Percentiles rank a stretch among this genome's conserved stretches.
These are phyloP conservation scores for Orobanche coerulescens DNA, from an alignment of 257 asterid species.

Conservation along the genomic window DNA sequence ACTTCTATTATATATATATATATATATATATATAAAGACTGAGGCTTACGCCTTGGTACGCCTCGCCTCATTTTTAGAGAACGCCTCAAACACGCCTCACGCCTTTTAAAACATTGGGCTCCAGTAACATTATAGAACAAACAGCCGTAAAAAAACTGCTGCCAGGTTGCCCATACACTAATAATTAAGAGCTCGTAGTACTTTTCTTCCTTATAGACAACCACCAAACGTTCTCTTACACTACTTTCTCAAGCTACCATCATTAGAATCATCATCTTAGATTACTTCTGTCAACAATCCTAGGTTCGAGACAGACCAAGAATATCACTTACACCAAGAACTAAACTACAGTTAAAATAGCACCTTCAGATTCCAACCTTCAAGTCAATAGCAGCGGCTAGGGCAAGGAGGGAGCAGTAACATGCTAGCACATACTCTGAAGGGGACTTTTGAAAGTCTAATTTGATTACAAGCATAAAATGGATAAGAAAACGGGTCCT, in stretches of 20 bases:
- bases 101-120: no score
- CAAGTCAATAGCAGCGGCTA: not conserved
- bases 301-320: not conserved
- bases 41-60: no score
- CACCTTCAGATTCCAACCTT: not conserved
- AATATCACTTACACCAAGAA: not conserved
- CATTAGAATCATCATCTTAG: not conserved
- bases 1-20: no score
- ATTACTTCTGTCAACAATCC: not conserved
- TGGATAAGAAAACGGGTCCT: not conserved
- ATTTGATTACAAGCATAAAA: conserved; percentile 3
- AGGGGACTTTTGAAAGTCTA: not conserved
- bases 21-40: no score
- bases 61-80: no score
- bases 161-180: not conserved
- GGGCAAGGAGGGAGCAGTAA: not conserved
- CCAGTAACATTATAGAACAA: not conserved
- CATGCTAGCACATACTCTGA: not conserved
- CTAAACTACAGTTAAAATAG: not conserved
- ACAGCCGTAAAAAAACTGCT: not conserved
- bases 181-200: not conserved
- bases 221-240: not conserved
- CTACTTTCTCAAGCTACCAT: conserved; percentile 2
- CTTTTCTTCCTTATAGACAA: not conserved
- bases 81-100: no score